Conservation (phyloP, 495 filamentous ascomycete genomes). For the Lepidopterella palustris region DNA sequence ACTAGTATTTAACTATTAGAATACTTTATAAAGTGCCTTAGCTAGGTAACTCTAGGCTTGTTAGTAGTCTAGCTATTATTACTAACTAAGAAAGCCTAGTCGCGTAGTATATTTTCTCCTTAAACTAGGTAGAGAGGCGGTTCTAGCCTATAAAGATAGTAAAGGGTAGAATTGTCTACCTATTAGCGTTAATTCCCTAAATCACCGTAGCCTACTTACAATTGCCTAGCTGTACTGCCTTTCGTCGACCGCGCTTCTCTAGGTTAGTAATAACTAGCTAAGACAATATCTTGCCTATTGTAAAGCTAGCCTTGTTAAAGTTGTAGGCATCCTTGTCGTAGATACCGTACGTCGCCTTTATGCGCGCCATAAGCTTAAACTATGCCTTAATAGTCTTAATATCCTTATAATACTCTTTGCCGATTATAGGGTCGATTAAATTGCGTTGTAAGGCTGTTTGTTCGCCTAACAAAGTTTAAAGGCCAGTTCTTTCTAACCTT, state of each 20-base stretch:
- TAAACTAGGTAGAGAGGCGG: neutral
- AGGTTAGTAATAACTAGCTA: neutral
- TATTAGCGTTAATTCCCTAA: neutral
- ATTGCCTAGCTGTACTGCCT: too few relatives aligned
- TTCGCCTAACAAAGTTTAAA: neutral
- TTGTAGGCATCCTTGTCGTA: neutral
- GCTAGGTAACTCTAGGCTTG: neutral
- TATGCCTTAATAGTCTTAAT: neutral
- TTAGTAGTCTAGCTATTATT: neutral
- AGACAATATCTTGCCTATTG: neutral
- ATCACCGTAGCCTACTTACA: neutral
- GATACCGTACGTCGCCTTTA: neutral
- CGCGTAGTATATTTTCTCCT: neutral
- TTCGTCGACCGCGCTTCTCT: neutral
- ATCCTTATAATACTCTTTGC: too few relatives aligned
- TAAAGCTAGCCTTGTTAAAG: neutral
- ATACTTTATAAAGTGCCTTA: neutral
- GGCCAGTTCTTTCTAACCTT: too few relatives aligned
- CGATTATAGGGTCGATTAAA: too few relatives aligned
- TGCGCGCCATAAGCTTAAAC: neutral
- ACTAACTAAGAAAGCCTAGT: neutral
- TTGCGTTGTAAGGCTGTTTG: neutral
- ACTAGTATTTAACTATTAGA: too few relatives aligned
- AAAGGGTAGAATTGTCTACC: neutral
- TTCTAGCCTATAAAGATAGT: neutral